phyloP scores from a whole-genome alignment of 1,284 basidiomycete species.

The Fomitopsis betulina region DNA sequence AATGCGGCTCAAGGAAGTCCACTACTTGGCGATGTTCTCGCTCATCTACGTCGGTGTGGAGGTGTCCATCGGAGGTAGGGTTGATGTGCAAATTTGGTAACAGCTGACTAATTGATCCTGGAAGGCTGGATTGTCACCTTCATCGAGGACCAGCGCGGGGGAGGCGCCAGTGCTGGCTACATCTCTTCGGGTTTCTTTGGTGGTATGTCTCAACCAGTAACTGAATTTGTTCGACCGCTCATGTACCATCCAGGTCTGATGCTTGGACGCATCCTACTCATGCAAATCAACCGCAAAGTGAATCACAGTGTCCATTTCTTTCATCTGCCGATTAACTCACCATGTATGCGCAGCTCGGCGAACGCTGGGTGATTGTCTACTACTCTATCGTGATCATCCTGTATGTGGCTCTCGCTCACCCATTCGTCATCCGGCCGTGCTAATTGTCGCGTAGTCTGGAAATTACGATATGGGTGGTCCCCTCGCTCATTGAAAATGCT shows the following conservation, averaged over 20 bases:
- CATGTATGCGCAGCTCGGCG: conserved; percentile 40
- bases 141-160: conserved; percentile 33
- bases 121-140: conserved; percentile 62
- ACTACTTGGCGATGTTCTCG: conserved; percentile 56
- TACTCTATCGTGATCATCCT: conserved; percentile 48
- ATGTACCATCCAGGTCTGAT: conserved; percentile 48
- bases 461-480: conserved; percentile 59
- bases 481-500: conserved; percentile 46
- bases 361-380: conserved; percentile 46
- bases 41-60: conserved; percentile 69
- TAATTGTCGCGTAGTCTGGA: conserved; percentile 42
- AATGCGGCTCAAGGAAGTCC: conserved; percentile 46
- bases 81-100: conserved; percentile 18
- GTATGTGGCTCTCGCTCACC: conserved; percentile 29
- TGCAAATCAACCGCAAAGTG: conserved; percentile 58
- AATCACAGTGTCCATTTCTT: not conserved
- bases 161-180: conserved; percentile 29
- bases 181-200: conserved; percentile 36
- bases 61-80: conserved; percentile 56
- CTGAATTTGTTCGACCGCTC: conserved; percentile 61
- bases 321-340: not conserved
- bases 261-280: conserved; percentile 48
- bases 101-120: conserved; percentile 44
- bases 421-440: conserved; percentile 34
- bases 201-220: conserved; percentile 30